These are phyloP conservation scores for Aeschynomene evenia DNA, from an alignment of 306 rosid species.

Conservation along the genomic window DNA sequence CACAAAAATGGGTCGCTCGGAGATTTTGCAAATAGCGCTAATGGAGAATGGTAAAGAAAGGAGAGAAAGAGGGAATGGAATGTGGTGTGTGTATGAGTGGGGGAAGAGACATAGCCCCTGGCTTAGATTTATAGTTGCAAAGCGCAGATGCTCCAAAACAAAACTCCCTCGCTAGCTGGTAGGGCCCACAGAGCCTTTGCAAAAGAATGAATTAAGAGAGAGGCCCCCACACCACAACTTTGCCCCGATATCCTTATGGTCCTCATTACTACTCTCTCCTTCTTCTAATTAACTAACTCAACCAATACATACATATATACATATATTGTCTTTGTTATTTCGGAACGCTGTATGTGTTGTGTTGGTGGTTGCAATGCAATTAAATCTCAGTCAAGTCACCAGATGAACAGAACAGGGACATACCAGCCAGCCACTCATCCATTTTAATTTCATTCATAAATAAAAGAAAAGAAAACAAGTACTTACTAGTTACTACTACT, in stretches of 20 bases:
- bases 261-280: constrained; percentile 19
- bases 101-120: constrained; percentile 35
- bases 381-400: neutral
- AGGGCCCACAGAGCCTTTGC: constrained; percentile 34
- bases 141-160: constrained; percentile 25
- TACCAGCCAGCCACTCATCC: neutral
- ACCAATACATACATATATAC: no score
- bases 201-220: neutral
- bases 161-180: constrained; percentile 22
- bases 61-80: neutral
- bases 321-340: neutral
- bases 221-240: constrained; percentile 37
- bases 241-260: constrained; percentile 43
- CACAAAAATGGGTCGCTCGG: neutral
- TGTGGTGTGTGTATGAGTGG: constrained; percentile 22
- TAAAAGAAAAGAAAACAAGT: no score
- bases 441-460: neutral
- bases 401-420: neutral
- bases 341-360: neutral
- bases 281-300: neutral
- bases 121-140: constrained; percentile 53
- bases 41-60: neutral
- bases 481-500: no score
- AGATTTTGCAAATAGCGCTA: neutral
- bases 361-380: neutral